These are phyloP conservation scores for Leccinum pachyderme DNA, from an alignment of 1,284 basidiomycete genomes.

Conservation along the genomic window DNA sequence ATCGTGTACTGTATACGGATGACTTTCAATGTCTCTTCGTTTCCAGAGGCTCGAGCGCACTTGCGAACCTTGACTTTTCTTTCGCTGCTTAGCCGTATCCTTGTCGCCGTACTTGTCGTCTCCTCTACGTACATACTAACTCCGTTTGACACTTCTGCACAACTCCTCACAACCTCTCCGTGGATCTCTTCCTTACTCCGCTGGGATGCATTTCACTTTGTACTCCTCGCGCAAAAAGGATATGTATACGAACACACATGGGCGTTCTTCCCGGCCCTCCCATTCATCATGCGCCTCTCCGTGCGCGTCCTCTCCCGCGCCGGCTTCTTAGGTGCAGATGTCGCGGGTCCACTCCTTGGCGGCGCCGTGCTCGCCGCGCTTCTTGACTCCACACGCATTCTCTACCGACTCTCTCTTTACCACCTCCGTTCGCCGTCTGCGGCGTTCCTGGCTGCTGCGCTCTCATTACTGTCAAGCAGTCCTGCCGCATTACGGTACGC, in stretches of 20 bases:
- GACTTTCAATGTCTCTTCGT: not conserved
- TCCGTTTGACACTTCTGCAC: conserved; percentile 47
- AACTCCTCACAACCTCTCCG: conserved; percentile 25
- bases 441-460: conserved; percentile 58
- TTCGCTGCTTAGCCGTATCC: conserved; percentile 24
- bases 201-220: conserved; percentile 91
- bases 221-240: conserved; percentile 58
- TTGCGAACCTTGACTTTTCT: conserved; percentile 23
- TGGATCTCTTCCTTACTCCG: conserved; percentile 51
- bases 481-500: conserved; percentile 72
- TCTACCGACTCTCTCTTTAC: conserved; percentile 64
- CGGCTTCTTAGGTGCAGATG: not conserved
- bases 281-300: conserved; percentile 50
- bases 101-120: conserved; percentile 22
- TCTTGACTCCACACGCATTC: conserved; percentile 45
- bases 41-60: conserved; percentile 9
- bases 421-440: conserved; percentile 52
- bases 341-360: conserved; percentile 32
- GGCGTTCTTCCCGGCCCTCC: conserved; percentile 82
- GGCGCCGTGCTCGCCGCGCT: conserved; percentile 43
- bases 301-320: conserved; percentile 25
- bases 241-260: conserved; percentile 83
- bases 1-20: too few relatives aligned
- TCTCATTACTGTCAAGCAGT: conserved; percentile 82
- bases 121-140: conserved; percentile 35